Evolutionary conservation across 2,329 filamentous ascomycete genomes (phyloP).

Genomic region (Fusarium haematococcum): DNA sequence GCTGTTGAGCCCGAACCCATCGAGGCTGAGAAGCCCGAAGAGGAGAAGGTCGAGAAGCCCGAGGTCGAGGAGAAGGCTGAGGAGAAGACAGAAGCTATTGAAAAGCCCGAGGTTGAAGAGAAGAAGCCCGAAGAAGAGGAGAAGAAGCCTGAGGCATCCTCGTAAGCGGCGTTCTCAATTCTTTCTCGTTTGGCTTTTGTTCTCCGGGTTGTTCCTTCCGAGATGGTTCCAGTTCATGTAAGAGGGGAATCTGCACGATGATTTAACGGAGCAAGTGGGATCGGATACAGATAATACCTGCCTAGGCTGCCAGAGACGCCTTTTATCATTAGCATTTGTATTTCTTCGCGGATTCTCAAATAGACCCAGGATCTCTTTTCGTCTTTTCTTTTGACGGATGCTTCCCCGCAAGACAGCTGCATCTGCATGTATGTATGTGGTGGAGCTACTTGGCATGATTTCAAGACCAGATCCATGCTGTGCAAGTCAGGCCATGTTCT

Average conservation of each 20-base stretch:
- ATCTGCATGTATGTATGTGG: neutral
- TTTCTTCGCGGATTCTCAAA: neutral
- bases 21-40: conserved; percentile 1
- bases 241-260: neutral
- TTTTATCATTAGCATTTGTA: neutral
- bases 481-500: conserved; percentile 9
- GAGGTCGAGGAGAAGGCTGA: neutral
- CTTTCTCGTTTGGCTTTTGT: neutral
- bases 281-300: neutral
- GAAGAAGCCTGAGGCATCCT: neutral
- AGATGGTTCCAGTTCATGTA: conserved; percentile 1
- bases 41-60: neutral
- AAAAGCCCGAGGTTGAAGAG: conserved; percentile 1
- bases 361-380: neutral
- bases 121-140: conserved; percentile 8
- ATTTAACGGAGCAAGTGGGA: conserved; percentile 7
- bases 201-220: neutral
- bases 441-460: neutral
- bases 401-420: conserved; percentile 1
- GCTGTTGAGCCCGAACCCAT: neutral
- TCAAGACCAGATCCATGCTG: neutral
- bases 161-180: neutral
- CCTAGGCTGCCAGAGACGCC: neutral
- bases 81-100: neutral
- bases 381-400: neutral